Conservation (phyloP, 768 basidiomycete genomes). For the Artomyces pyxidatus region DNA sequence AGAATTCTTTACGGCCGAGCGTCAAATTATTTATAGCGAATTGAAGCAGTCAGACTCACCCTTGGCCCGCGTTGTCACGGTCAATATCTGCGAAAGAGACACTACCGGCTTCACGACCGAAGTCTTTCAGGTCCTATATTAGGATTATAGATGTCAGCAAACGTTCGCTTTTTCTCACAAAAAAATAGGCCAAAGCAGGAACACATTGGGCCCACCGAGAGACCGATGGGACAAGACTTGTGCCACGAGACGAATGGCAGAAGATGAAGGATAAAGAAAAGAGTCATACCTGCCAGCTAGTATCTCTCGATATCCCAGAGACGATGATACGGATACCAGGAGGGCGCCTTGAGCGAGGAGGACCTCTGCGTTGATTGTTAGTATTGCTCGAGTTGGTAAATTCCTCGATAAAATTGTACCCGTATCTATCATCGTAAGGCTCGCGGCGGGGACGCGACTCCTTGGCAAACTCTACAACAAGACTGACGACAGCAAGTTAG, state of each 20-base stretch:
- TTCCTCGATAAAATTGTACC: constrained; percentile 1
- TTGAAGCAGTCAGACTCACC: constrained; percentile 68
- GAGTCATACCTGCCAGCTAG: constrained; percentile 95
- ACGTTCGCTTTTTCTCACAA: too few relatives aligned
- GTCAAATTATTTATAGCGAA: too few relatives aligned
- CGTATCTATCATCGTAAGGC: constrained; percentile 53
- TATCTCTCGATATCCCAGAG: constrained; percentile 84
- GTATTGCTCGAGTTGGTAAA: neutral
- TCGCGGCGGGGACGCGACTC: constrained; percentile 84
- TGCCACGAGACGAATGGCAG: neutral
- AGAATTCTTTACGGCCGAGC: constrained; percentile 84
- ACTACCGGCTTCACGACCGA: constrained; percentile 87
- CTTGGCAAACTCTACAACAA: constrained; percentile 95
- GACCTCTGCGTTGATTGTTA: constrained; percentile 23
- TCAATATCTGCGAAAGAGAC: constrained; percentile 96
- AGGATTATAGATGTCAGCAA: too few relatives aligned
- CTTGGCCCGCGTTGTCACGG: constrained; percentile 75
- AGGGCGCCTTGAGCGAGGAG: constrained; percentile 64
- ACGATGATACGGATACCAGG: constrained; percentile 81
- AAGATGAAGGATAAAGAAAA: constrained; percentile 16
- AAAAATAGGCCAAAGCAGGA: too few relatives aligned
- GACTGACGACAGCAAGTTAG: constrained; percentile 45
- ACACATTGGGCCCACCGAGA: too few relatives aligned
- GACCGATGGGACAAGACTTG: too few relatives aligned
- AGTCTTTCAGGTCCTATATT: constrained; percentile 96